Conservation (phyloP, 768 basidiomycete genomes). For the Suillus subaureus region DNA sequence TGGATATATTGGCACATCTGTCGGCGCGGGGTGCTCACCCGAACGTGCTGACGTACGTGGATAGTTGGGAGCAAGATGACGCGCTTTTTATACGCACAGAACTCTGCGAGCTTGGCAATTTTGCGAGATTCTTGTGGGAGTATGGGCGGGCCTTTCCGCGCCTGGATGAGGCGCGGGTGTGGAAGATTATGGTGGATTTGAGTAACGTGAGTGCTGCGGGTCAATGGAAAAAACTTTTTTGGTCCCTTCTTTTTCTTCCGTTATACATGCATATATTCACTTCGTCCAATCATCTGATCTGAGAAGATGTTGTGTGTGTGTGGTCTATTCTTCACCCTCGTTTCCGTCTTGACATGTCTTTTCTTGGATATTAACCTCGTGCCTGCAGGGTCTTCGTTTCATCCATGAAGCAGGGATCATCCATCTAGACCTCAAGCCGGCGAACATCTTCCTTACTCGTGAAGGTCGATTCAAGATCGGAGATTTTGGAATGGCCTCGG, state of each 20-base stretch:
- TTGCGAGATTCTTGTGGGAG: constrained; percentile 88
- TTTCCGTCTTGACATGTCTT: constrained; percentile 22
- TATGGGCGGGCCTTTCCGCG: constrained; percentile 83
- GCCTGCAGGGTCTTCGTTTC: constrained; percentile 74
- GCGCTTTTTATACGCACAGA: constrained; percentile 92
- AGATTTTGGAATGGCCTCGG: constrained; percentile 97
- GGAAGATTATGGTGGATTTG: constrained; percentile 94
- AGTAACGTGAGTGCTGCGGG: constrained; percentile 65
- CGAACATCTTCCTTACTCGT: constrained; percentile 90
- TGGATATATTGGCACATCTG: constrained; percentile 86
- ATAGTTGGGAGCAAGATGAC: constrained; percentile 95
- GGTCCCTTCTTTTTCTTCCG: constrained; percentile 7
- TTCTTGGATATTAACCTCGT: constrained; percentile 17
- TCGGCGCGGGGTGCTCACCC: constrained; percentile 56
- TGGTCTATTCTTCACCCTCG: not conserved
- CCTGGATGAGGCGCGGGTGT: constrained; percentile 90
- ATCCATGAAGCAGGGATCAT: constrained; percentile 89
- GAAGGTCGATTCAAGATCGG: constrained; percentile 94
- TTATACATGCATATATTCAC: not conserved
- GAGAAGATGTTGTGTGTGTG: not conserved
- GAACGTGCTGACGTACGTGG: constrained; percentile 85
- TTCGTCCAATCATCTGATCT: not conserved
- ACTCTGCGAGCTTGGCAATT: constrained; percentile 90
- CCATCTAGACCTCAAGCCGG: constrained; percentile 96
- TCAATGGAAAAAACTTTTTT: constrained; percentile 8